A percentile compares a stretch with the other conserved stretches of the same genome.
Conservation (phyloP, 495 filamentous ascomycete species). For the Lepraria neglecta region DNA sequence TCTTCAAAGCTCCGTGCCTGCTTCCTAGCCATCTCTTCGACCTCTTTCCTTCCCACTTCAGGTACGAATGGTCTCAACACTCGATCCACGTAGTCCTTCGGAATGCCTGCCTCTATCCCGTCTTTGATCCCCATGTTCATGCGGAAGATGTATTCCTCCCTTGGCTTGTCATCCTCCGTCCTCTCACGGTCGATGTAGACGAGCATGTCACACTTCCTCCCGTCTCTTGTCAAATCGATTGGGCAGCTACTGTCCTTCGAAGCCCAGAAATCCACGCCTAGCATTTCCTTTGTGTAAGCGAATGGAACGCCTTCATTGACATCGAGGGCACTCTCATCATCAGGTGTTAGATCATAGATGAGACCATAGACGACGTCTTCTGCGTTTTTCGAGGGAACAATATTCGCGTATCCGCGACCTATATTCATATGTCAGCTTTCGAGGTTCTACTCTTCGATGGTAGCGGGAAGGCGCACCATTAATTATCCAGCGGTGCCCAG, state of each 20-base stretch:
- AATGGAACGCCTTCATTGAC: slow-evolving; percentile 58
- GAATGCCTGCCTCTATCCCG: slow-evolving; percentile 51
- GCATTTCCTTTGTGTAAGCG: slow-evolving; percentile 36
- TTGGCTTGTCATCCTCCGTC: slow-evolving; percentile 38
- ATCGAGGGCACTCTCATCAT: slow-evolving; percentile 47
- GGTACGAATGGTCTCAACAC: slow-evolving; percentile 56
- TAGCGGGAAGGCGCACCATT: slow-evolving; percentile 31
- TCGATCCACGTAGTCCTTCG: slow-evolving; percentile 48
- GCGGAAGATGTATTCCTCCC: slow-evolving; percentile 57
- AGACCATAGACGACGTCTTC: slow-evolving; percentile 45
- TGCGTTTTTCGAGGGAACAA: slow-evolving; percentile 41
- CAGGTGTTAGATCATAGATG: slow-evolving; percentile 39
- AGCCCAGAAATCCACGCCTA: slow-evolving; percentile 41
- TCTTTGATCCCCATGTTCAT: slow-evolving; percentile 65
- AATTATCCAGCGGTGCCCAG: slow-evolving; percentile 59
- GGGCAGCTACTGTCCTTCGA: slow-evolving; percentile 38
- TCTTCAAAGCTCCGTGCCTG: slow-evolving; percentile 17
- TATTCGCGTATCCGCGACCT: slow-evolving; percentile 60
- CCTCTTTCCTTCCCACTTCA: slow-evolving; percentile 14
- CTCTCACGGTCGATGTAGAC: slow-evolving; percentile 54
- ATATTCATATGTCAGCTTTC: slow-evolving; percentile 14
- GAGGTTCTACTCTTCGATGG: neutral
- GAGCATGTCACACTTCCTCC: slow-evolving; percentile 33
- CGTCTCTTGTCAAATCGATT: slow-evolving; percentile 36
- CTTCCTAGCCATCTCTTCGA: slow-evolving; percentile 18